A percentile compares a stretch with the other conserved stretches of the same genome.
These are phyloP conservation scores for Termitomyces sp. DNA, from an alignment of 768 basidiomycete species.

Conservation along the genomic window DNA sequence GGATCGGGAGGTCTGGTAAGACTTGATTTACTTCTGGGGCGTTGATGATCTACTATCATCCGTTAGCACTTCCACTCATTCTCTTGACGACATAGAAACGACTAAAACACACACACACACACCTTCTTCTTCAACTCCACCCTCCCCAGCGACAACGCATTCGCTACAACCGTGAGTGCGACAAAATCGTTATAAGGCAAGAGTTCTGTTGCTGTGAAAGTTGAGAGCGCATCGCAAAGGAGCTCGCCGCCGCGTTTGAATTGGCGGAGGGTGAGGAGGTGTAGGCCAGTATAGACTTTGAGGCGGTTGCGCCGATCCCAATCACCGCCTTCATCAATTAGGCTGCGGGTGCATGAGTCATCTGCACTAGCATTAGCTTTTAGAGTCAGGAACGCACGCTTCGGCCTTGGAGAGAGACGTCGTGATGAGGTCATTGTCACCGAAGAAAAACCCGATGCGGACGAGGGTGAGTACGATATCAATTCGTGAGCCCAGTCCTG, in stretches of 20 bases:
- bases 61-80: neutral
- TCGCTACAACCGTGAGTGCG: slow-evolving; percentile 74
- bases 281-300: slow-evolving; percentile 91
- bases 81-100: neutral
- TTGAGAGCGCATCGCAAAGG: slow-evolving; percentile 86
- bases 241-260: slow-evolving; percentile 85
- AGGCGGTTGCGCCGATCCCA: slow-evolving; percentile 97
- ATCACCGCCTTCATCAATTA: slow-evolving; percentile 94
- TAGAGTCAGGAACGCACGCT: slow-evolving; percentile 41
- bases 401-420: slow-evolving; percentile 75
- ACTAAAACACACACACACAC: neutral
- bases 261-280: slow-evolving; percentile 82
- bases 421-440: slow-evolving; percentile 67
- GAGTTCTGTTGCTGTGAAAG: slow-evolving; percentile 91
- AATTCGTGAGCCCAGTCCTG: slow-evolving; percentile 88
- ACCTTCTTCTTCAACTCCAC: slow-evolving; percentile 93
- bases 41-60: slow-evolving; percentile 54
- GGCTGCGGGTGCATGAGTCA: slow-evolving; percentile 32
- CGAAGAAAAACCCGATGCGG: slow-evolving; percentile 87
- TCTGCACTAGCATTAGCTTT: no score
- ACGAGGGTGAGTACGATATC: slow-evolving; percentile 88
- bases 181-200: slow-evolving; percentile 89
- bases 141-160: slow-evolving; percentile 67
- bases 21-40: slow-evolving; percentile 87
- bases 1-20: slow-evolving; percentile 74